A percentile compares a stretch with the other conserved stretches of the same genome.
Conservation (phyloP, 1,284 basidiomycete species). For the Moesziomyces aphidis region DNA sequence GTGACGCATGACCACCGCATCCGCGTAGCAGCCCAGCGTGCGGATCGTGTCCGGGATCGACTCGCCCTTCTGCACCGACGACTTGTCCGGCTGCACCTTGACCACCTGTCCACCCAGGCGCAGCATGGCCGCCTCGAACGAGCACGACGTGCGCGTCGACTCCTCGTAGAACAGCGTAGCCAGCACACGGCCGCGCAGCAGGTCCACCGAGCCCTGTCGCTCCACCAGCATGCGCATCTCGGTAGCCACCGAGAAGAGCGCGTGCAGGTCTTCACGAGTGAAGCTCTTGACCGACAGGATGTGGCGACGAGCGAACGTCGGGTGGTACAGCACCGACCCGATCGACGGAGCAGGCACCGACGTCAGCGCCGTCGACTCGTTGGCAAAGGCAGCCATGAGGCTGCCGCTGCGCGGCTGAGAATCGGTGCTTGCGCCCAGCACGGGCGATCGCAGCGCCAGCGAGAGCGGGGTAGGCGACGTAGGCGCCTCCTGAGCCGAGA, state of each 20-base stretch:
- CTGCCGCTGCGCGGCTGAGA: conserved; percentile 35
- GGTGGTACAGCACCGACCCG: conserved; percentile 68
- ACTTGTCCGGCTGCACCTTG: conserved; percentile 81
- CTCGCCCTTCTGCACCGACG: conserved; percentile 95
- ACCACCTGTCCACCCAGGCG: conserved; percentile 96
- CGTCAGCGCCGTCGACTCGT: conserved; percentile 35
- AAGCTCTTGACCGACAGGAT: conserved; percentile 96
- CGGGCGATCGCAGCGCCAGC: conserved; percentile 51
- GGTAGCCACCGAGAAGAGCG: conserved; percentile 92
- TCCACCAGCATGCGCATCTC: conserved; percentile 98
- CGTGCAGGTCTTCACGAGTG: conserved; percentile 87
- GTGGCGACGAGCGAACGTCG: conserved; percentile 79
- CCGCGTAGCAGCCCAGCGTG: conserved; percentile 94
- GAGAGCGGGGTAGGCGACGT: conserved; percentile 52
- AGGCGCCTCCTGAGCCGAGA: conserved; percentile 56
- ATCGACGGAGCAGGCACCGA: conserved; percentile 29
- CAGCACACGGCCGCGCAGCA: conserved; percentile 89
- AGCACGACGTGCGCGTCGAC: conserved; percentile 85
- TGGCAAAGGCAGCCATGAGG: conserved; percentile 40
- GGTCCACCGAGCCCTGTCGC: conserved; percentile 86
- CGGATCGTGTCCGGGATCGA: conserved; percentile 92
- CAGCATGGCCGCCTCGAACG: conserved; percentile 99
- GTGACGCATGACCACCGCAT: conserved; percentile 94
- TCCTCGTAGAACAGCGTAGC: conserved; percentile 99
- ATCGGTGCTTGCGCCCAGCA: conserved; percentile 47